These are phyloP conservation scores for Debaryomycetaceae sp. DNA, from an alignment of 1,139 yeast genomes.

Conservation along the genomic window DNA sequence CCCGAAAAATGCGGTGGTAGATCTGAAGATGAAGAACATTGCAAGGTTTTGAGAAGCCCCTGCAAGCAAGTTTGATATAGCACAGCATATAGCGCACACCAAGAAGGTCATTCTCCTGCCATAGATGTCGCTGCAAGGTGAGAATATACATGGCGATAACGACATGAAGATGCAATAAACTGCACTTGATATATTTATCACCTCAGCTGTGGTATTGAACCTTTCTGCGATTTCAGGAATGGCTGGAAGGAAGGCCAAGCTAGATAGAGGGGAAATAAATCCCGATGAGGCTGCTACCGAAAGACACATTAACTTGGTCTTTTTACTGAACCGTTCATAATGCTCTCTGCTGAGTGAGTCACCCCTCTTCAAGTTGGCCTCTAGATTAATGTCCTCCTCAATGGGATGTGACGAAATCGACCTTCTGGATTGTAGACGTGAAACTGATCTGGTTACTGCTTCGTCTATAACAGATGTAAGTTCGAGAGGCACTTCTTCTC, in stretches of 20 bases:
- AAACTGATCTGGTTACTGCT: constrained; percentile 14
- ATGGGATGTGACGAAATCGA: constrained; percentile 4
- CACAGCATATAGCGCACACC: constrained; percentile 28
- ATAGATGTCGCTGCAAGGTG: constrained; percentile 48
- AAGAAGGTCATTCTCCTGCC: constrained; percentile 45
- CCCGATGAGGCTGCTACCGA: constrained; percentile 18
- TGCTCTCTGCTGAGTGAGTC: constrained; percentile 7
- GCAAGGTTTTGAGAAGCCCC: constrained; percentile 47
- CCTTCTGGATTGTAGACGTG: constrained; percentile 14
- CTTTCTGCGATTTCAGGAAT: constrained; percentile 42
- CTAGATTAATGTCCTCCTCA: background rate
- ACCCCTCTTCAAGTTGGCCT: background rate
- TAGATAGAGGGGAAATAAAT: constrained; percentile 40
- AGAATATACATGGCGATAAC: constrained; percentile 43
- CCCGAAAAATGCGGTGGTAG: constrained; percentile 47
- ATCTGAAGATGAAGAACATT: constrained; percentile 48
- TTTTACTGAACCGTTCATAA: constrained; percentile 8
- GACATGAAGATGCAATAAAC: constrained; percentile 49
- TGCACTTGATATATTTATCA: constrained; percentile 48
- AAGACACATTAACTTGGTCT: constrained; percentile 12
- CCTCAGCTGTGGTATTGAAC: constrained; percentile 42
- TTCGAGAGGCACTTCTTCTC: constrained; percentile 14
- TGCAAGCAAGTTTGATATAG: constrained; percentile 33
- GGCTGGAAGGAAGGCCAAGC: constrained; percentile 47
- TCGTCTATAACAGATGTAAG: constrained; percentile 15